A percentile compares a stretch with the other conserved stretches of the same genome.
Conservation (phyloP, 805 yeast species). For the Soucietia sequanensis region DNA sequence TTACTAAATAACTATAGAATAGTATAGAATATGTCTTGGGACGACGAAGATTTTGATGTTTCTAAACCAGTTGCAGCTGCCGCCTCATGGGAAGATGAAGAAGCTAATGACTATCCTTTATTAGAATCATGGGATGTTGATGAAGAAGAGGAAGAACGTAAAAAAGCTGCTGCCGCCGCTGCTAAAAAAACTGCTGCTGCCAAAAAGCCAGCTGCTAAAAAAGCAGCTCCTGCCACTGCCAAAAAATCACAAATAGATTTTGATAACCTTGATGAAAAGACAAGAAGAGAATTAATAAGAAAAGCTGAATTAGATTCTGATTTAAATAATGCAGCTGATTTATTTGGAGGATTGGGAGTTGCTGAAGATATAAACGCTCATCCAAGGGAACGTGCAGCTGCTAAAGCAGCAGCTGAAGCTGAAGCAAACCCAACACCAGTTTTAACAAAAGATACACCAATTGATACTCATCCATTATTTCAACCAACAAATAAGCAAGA, state of each 20-base stretch:
- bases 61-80: slow-evolving; percentile 44
- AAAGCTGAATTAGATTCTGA: slow-evolving; percentile 84
- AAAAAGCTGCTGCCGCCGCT: slow-evolving; percentile 26
- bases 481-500: slow-evolving; percentile 78
- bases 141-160: slow-evolving; percentile 48
- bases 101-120: slow-evolving; percentile 72
- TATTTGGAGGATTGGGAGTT: slow-evolving; percentile 72
- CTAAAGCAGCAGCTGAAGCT: slow-evolving; percentile 38
- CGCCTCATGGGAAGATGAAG: slow-evolving; percentile 83
- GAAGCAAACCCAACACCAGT: slow-evolving; percentile 29
- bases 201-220: slow-evolving; percentile 44
- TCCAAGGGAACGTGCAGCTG: slow-evolving; percentile 51
- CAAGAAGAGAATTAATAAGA: slow-evolving; percentile 71
- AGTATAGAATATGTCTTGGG: slow-evolving; percentile 60
- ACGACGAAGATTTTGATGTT: slow-evolving; percentile 88
- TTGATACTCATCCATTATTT: slow-evolving; percentile 78
- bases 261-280: slow-evolving; percentile 67
- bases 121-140: slow-evolving; percentile 89
- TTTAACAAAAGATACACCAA: slow-evolving; percentile 60
- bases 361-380: slow-evolving; percentile 47
- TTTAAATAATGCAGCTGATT: slow-evolving; percentile 87
- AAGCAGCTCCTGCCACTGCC: slow-evolving; percentile 37
- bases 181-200: slow-evolving; percentile 46
- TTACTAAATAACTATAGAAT: too few relatives aligned
- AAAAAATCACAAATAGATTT: slow-evolving; percentile 50